These are phyloP conservation scores for Diaporthe aspalathi DNA, from an alignment of 2,329 filamentous ascomycete species.

Conservation along the genomic window DNA sequence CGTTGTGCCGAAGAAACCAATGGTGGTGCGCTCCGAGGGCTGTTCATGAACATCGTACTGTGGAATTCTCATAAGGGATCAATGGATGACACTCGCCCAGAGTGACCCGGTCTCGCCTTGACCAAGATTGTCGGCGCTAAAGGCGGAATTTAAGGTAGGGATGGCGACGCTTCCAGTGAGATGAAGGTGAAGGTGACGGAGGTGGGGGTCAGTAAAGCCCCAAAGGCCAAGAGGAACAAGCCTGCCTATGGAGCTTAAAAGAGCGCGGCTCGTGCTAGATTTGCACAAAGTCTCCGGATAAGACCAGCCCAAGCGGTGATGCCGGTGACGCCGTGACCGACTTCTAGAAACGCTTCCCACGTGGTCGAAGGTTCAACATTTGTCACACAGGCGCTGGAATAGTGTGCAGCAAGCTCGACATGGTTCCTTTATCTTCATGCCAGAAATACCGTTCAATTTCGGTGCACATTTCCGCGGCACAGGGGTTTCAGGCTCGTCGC, in stretches of 20 bases:
- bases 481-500: conserved; percentile 5
- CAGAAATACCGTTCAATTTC: neutral
- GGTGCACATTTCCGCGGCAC: conserved; percentile 2
- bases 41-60: neutral
- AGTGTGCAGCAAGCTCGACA: neutral
- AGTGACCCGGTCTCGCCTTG: neutral
- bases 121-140: neutral
- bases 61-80: neutral
- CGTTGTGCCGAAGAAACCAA: neutral
- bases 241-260: too few species aligned
- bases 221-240: neutral
- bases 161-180: conserved; percentile 7
- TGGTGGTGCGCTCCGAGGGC: neutral
- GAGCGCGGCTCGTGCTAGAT: conserved; percentile 11
- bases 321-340: neutral
- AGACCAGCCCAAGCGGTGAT: conserved; percentile 6
- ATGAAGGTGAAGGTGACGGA: neutral
- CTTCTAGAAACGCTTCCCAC: neutral
- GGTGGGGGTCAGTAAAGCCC: neutral
- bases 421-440: neutral
- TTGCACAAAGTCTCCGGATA: neutral
- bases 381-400: neutral
- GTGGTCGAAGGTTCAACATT: neutral
- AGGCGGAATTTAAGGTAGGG: conserved; percentile 17
- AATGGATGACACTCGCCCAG: neutral